Percentiles rank a stretch among this genome's conserved stretches.
These are phyloP conservation scores for Solanum chacoense DNA, from an alignment of 305 asterid genomes.

Conservation along the genomic window DNA sequence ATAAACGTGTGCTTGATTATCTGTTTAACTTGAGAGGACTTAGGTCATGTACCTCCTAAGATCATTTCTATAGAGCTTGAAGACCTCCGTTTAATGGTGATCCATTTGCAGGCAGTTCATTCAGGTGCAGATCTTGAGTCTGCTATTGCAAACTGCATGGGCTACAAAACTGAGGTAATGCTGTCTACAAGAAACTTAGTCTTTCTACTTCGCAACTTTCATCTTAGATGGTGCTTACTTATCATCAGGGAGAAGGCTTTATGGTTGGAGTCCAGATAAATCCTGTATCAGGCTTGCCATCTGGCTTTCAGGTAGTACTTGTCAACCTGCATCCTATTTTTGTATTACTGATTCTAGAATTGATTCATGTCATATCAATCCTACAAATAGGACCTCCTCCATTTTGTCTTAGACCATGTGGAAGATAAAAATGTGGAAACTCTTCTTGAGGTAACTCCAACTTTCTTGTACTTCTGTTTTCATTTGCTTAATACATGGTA, in stretches of 20 bases:
- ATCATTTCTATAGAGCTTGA: neutral
- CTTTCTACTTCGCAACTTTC: neutral
- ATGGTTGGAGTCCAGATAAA: slow-evolving; percentile 97
- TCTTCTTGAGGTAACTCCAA: slow-evolving; percentile 75
- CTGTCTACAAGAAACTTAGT: slow-evolving; percentile 1
- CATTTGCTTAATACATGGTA: neutral
- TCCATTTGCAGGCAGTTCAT: slow-evolving; percentile 83
- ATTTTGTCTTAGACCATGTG: slow-evolving; percentile 59
- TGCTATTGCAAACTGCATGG: slow-evolving; percentile 92
- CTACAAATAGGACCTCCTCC: slow-evolving; percentile 73
- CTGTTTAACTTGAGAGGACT: neutral
- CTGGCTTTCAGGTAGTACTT: slow-evolving; percentile 67
- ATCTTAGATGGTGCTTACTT: slow-evolving; percentile 12
- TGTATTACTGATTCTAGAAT: neutral
- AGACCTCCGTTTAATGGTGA: neutral
- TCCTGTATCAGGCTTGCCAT: slow-evolving; percentile 95
- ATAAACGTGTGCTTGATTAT: neutral
- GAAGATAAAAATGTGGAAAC: slow-evolving; percentile 90
- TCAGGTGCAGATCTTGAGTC: slow-evolving; percentile 99
- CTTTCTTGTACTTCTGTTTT: slow-evolving; percentile 10
- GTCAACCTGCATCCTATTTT: neutral
- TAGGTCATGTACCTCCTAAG: neutral
- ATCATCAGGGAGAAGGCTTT: slow-evolving; percentile 87
- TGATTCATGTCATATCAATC: neutral
- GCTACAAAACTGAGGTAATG: slow-evolving; percentile 79